These are phyloP conservation scores for Sabuloglossum arenarium DNA, from an alignment of 495 filamentous ascomycete species.

Conservation along the genomic window DNA sequence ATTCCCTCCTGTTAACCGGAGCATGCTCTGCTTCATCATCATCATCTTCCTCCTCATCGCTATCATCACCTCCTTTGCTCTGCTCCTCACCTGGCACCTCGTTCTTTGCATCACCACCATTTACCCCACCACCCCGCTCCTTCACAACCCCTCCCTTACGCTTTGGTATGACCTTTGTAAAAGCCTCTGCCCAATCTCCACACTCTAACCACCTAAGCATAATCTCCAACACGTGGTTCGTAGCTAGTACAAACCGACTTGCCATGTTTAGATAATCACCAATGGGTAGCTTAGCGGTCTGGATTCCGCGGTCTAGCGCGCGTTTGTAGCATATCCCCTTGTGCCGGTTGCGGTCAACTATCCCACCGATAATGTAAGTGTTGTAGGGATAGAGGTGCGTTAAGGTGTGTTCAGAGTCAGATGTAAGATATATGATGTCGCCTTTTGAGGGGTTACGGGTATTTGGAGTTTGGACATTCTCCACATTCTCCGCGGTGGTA, in stretches of 20 bases:
- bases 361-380: constrained; percentile 80
- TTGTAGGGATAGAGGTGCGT: constrained; percentile 60
- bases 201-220: constrained; percentile 81
- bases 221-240: constrained; percentile 91
- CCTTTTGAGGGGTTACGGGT: constrained; percentile 16
- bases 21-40: neutral
- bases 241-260: constrained; percentile 61
- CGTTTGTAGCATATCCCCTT: constrained; percentile 83
- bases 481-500: constrained; percentile 4
- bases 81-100: neutral
- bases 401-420: constrained; percentile 67
- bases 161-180: constrained; percentile 66
- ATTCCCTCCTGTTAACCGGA: neutral
- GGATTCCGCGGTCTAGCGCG: constrained; percentile 50
- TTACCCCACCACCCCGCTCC: neutral
- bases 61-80: neutral
- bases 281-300: constrained; percentile 81
- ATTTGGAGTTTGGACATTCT: constrained; percentile 17
- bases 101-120: neutral
- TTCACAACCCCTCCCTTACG: constrained; percentile 53
- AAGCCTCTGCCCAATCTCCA: constrained; percentile 78
- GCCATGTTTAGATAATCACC: constrained; percentile 80
- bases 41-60: neutral
- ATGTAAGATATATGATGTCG: constrained; percentile 67
- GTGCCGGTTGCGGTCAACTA: constrained; percentile 89